Conservation (phyloP, 2,329 filamentous ascomycete genomes). For the Penicillium sp. region DNA sequence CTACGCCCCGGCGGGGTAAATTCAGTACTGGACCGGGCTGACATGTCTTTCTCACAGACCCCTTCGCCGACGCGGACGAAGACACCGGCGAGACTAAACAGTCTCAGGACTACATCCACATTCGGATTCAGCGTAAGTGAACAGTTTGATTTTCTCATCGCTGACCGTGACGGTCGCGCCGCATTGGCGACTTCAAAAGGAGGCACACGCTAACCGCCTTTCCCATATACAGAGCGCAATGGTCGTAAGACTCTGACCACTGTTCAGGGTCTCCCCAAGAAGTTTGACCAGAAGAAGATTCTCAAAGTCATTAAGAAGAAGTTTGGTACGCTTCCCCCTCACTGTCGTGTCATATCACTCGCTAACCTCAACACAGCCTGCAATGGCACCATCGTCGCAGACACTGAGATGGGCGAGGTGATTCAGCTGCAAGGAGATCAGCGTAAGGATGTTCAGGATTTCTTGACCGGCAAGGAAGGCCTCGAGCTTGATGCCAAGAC, state of each 20-base stretch:
- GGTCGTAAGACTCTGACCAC: constrained; percentile 99
- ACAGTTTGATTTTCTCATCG: not conserved
- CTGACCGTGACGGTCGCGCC: not conserved
- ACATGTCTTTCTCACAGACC: constrained; percentile 63
- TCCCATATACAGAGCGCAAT: constrained; percentile 79
- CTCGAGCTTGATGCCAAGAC: constrained; percentile 92
- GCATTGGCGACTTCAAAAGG: constrained; percentile 6
- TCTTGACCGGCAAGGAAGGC: constrained; percentile 92
- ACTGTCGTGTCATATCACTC: not conserved
- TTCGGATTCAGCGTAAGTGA: constrained; percentile 94
- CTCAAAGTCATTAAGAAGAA: constrained; percentile 99
- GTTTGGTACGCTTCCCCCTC: constrained; percentile 64
- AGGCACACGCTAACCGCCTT: constrained; percentile 23
- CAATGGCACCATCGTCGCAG: constrained; percentile 99
- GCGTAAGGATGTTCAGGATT: constrained; percentile 97
- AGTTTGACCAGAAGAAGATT: constrained; percentile 99
- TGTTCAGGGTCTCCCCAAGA: constrained; percentile 96
- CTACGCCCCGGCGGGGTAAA: constrained; percentile 37
- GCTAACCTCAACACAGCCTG: constrained; percentile 61
- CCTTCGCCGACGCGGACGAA: constrained; percentile 99
- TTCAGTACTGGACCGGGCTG: constrained; percentile 31
- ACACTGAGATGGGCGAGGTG: constrained; percentile 97
- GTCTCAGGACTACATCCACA: constrained; percentile 98
- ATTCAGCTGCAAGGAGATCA: constrained; percentile 99
- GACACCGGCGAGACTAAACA: constrained; percentile 93